Evolutionary conservation across 202 grass and related monocot species (phyloP).

Genomic region (Digitaria exilis): DNA sequence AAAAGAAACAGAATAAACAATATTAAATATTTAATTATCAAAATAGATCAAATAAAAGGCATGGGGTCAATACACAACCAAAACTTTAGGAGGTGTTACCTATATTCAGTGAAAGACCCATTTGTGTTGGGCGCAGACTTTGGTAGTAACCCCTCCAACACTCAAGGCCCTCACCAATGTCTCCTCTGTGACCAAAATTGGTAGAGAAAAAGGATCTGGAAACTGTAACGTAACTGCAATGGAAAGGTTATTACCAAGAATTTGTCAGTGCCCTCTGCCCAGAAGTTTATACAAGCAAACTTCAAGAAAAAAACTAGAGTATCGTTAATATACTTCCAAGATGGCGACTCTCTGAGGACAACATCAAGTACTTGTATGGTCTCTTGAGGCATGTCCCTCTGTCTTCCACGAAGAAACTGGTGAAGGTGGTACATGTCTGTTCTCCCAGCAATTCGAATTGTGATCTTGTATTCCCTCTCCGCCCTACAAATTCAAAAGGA

Average conservation of each 20-base stretch:
- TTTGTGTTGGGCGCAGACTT: slow-evolving; percentile 82
- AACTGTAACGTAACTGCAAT: slow-evolving; percentile 61
- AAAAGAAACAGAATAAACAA: neutral
- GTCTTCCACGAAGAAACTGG: slow-evolving; percentile 61
- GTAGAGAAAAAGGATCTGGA: slow-evolving; percentile 80
- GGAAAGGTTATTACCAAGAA: neutral
- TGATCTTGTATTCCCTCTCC: slow-evolving; percentile 67
- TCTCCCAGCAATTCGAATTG: slow-evolving; percentile 61
- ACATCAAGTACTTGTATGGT: slow-evolving; percentile 86
- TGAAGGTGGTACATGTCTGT: slow-evolving; percentile 66
- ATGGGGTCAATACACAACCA: neutral
- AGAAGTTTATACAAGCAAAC: neutral
- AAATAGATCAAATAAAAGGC: neutral
- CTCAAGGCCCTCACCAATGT: slow-evolving; percentile 75
- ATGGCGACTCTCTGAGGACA: slow-evolving; percentile 79
- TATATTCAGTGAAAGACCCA: slow-evolving; percentile 77
- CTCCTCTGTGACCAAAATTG: slow-evolving; percentile 33
- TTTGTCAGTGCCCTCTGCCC: neutral
- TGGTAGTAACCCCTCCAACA: slow-evolving; percentile 94
- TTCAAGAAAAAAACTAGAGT: neutral
- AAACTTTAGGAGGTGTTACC: slow-evolving; percentile 34
- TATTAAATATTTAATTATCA: neutral
- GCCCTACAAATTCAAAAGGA: slow-evolving; percentile 24
- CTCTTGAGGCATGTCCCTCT: slow-evolving; percentile 72
- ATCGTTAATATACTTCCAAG: slow-evolving; percentile 39